phyloP scores from a whole-genome alignment of 176 grass and related monocot species.

The Cenchrus fungigraminus region DNA sequence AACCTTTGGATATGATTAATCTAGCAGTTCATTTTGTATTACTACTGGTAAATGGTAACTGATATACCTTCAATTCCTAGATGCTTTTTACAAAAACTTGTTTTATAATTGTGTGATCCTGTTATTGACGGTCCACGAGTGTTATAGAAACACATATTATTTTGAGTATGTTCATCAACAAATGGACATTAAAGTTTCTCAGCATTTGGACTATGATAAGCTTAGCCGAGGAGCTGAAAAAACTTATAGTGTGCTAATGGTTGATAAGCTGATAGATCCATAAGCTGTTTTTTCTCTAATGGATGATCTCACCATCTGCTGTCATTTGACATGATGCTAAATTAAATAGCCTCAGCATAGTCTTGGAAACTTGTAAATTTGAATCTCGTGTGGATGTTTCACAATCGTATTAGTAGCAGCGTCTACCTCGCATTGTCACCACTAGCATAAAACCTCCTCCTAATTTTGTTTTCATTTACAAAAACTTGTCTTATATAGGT shows the following conservation, averaged over 20 bases:
- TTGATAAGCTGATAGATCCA: conserved; percentile 20
- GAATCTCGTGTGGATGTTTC: conserved; percentile 22
- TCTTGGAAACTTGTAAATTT: conserved; percentile 9
- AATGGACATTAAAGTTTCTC: conserved; percentile 12
- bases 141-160: not conserved
- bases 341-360: not conserved
- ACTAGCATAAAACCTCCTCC: not conserved
- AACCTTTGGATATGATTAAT: too few relatives aligned
- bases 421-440: not conserved
- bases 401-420: conserved; percentile 5
- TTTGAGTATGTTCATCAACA: conserved; percentile 11
- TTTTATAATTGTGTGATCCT: too few relatives aligned
- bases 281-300: conserved; percentile 19
- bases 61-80: too few relatives aligned
- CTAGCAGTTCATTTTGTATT: too few relatives aligned
- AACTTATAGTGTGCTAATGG: conserved; percentile 7
- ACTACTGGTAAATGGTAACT: too few relatives aligned
- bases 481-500: too few relatives aligned
- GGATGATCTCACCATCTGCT: conserved; percentile 1
- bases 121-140: too few relatives aligned
- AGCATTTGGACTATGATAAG: conserved; percentile 22
- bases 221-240: not conserved
- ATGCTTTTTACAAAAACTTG: too few relatives aligned
- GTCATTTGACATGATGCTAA: conserved; percentile 6
- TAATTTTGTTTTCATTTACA: too few relatives aligned